Evolutionary conservation across 208 protist genomes (phyloP), one percentile per base, ranked within the genome.

Genomic region (Wallacemonas rigidus): DNA sequence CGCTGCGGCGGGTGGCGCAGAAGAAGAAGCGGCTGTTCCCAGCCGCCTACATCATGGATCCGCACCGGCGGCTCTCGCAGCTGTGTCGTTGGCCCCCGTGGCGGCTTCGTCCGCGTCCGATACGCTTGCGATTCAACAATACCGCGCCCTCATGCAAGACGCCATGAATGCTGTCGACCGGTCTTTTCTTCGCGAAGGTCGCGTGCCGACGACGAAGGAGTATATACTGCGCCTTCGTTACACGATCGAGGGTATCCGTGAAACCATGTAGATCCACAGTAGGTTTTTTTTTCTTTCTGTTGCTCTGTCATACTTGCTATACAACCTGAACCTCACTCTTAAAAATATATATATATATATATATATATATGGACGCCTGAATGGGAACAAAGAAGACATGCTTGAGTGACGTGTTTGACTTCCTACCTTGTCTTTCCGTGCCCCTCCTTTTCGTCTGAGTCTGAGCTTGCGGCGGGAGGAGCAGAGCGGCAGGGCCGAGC

Each of bases 111-210:
- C 60, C 26, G 51, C 74, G 6, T 74, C 79, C 7, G 82, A 93
- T 69, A 40, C 61, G 15, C 62, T 87, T 15, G 80, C 74, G 11
- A 62, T 95, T n/a, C 88, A 93, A 72, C 88, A 93, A 78, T 95
- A 92, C 71, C 81, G 89, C 36, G 82, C 81, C 7, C 72, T 88
- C 54, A 88, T 95, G 85, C 89, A 93, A 69, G 91, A 95, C 67
- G 70, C 83, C 4, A 80, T 93, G 70, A 88, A 89, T 71, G 79
- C 85, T 0, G 85, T 94, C 7, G 91, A 95, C 73, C 81, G 86
- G 50, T 92, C 83, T 3, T 95, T 91, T 65, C 76, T 92, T 4
- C 85, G 85, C 26, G 91, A 95, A 71, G 80, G 80, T 15, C 83
- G 81, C n/a, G 81, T 75, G 40, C 91, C 91, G 8, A 85, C 81